phyloP scores from a whole-genome alignment of 75 land plant genomes.

The Pinus tabuliformis region DNA sequence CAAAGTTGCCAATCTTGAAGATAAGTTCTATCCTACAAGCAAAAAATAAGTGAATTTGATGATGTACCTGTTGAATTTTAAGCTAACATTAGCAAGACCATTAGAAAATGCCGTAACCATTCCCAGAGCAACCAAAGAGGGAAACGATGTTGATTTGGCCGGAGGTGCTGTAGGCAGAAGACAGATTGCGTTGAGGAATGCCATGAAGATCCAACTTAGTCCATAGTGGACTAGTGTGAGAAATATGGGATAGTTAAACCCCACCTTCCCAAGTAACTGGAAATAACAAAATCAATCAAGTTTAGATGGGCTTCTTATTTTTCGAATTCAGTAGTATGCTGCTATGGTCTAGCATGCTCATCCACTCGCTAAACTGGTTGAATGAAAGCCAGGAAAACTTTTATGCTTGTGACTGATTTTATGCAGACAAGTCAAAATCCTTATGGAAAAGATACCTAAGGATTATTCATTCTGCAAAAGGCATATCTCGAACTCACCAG shows the following conservation, averaged over 20 bases:
- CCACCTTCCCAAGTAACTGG: constrained; percentile 78
- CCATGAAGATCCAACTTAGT: constrained; percentile 79
- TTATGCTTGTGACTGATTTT: neutral
- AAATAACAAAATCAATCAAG: neutral
- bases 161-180: constrained; percentile 81
- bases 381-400: neutral
- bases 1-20: constrained; percentile 5
- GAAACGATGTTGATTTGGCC: constrained; percentile 52
- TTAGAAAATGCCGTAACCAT: constrained; percentile 79
- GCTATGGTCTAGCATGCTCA: neutral
- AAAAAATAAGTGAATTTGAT: neutral
- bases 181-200: constrained; percentile 51
- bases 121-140: constrained; percentile 66
- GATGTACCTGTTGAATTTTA: constrained; percentile 81
- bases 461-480: neutral
- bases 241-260: constrained; percentile 79
- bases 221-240: constrained; percentile 76
- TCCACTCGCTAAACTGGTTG: neutral
- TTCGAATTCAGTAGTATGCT: neutral
- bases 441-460: neutral
- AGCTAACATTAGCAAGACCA: constrained; percentile 90
- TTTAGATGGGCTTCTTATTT: neutral
- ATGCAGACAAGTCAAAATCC: neutral
- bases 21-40: neutral
- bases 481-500: neutral